Conservation (phyloP, 2,329 filamentous ascomycete genomes). For the Ophiostoma piceae region DNA sequence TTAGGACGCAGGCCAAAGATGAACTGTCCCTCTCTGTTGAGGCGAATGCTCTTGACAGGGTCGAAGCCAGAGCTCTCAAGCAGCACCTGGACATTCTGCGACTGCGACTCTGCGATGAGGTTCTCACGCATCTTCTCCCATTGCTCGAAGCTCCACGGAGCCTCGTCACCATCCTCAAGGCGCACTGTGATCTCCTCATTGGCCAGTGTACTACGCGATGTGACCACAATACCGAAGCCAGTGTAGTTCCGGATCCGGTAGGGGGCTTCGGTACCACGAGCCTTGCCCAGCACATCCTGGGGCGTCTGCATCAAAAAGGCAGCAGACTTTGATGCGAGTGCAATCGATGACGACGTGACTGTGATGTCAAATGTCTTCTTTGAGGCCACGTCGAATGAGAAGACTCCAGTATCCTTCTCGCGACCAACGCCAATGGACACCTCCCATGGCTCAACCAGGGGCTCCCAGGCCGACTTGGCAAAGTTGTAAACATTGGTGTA, state of each 20-base stretch:
- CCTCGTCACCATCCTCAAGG: slow-evolving; percentile 82
- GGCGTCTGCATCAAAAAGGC: slow-evolving; percentile 75
- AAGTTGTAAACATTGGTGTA: slow-evolving; percentile 99
- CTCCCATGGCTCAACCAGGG: slow-evolving; percentile 91
- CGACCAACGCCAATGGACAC: slow-evolving; percentile 85
- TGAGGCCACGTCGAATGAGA: slow-evolving; percentile 81
- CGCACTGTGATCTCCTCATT: slow-evolving; percentile 69
- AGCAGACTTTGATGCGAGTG: slow-evolving; percentile 85
- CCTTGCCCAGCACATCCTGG: slow-evolving; percentile 89
- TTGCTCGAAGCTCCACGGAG: slow-evolving; percentile 94
- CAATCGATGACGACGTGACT: slow-evolving; percentile 87
- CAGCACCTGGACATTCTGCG: slow-evolving; percentile 68
- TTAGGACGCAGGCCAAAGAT: slow-evolving; percentile 85
- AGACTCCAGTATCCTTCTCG: slow-evolving; percentile 65
- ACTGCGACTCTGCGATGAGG: slow-evolving; percentile 74
- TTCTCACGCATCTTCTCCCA: slow-evolving; percentile 95
- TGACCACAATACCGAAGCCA: slow-evolving; percentile 81
- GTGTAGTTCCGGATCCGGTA: slow-evolving; percentile 95
- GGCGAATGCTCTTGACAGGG: slow-evolving; percentile 75
- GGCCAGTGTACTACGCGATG: slow-evolving; percentile 63
- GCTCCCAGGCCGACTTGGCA: slow-evolving; percentile 97
- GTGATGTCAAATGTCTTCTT: slow-evolving; percentile 89
- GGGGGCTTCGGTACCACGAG: slow-evolving; percentile 82
- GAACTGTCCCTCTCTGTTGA: slow-evolving; percentile 91
- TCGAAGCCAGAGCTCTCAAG: slow-evolving; percentile 95